phyloP scores from a whole-genome alignment of 2,329 filamentous ascomycete genomes.

The Botrytis porri region DNA sequence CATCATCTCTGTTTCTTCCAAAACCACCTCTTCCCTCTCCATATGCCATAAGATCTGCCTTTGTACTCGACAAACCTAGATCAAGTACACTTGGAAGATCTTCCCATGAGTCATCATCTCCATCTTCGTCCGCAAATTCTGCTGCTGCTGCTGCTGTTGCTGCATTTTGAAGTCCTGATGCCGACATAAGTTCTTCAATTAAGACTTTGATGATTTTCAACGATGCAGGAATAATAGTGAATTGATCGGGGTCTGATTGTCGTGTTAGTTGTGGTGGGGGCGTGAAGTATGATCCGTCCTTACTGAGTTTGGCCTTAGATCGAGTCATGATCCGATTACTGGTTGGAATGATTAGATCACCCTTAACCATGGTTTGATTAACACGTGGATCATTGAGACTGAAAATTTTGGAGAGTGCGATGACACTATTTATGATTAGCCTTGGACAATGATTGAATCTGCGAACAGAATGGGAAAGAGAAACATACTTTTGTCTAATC shows the following conservation, averaged over 20 bases:
- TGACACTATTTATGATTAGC: conserved; percentile 60
- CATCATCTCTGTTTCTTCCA: conserved; percentile 74
- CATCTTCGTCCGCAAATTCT: conserved; percentile 58
- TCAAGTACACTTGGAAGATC: conserved; percentile 77
- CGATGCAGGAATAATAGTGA: conserved; percentile 79
- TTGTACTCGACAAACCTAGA: conserved; percentile 65
- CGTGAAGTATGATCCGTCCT: conserved; percentile 31
- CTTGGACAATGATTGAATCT: neutral
- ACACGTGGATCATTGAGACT: conserved; percentile 80
- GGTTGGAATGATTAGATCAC: conserved; percentile 78
- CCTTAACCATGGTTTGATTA: conserved; percentile 78
- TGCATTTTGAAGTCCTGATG: conserved; percentile 62
- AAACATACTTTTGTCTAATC: conserved; percentile 87
- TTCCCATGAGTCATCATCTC: conserved; percentile 84
- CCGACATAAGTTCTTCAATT: conserved; percentile 84
- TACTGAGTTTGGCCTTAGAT: conserved; percentile 81
- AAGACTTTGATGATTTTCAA: conserved; percentile 97
- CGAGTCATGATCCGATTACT: conserved; percentile 89
- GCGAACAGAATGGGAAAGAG: neutral
- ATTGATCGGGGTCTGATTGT: conserved; percentile 74
- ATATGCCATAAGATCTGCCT: conserved; percentile 77
- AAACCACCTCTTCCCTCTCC: conserved; percentile 54
- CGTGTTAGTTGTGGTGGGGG: conserved; percentile 18
- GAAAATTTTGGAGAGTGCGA: conserved; percentile 89
- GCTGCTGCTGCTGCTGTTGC: conserved; percentile 60